Percentiles rank a stretch among this genome's conserved stretches.
Conservation (phyloP, 164 flowering plant species). For the Stephania japonica region DNA sequence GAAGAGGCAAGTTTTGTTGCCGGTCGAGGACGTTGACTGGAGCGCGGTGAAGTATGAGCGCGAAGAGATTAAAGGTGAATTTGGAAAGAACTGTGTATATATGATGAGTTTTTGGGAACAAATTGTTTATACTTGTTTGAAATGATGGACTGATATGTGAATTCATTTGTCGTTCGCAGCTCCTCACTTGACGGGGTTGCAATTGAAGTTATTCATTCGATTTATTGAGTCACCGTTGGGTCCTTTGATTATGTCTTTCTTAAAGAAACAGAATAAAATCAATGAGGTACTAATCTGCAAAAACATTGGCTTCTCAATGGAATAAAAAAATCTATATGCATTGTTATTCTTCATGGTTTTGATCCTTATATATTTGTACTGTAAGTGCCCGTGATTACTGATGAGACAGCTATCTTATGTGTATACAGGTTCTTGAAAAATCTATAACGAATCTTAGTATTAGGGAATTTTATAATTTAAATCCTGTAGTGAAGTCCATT, state of each 20-base stretch:
- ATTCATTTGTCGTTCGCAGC: conserved; percentile 9
- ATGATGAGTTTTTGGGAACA: neutral
- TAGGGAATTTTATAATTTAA: neutral
- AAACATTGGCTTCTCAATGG: neutral
- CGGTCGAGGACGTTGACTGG: conserved; percentile 11
- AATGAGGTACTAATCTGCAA: conserved; percentile 40
- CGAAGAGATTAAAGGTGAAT: conserved; percentile 10
- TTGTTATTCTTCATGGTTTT: neutral
- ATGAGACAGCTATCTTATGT: neutral
- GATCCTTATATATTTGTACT: neutral
- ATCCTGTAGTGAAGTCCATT: neutral
- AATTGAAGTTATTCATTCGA: conserved; percentile 48
- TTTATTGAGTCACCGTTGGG: conserved; percentile 58
- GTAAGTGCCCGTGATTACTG: no score
- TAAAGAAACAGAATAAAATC: conserved; percentile 63
- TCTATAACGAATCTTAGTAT: neutral
- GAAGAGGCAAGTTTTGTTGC: conserved; percentile 10
- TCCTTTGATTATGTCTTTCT: conserved; percentile 27
- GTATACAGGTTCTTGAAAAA: neutral
- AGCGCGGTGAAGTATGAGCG: conserved; percentile 13
- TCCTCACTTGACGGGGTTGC: conserved; percentile 42
- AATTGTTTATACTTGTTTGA: neutral
- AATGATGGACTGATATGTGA: neutral
- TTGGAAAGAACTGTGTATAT: neutral
- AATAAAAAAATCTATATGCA: neutral